These are phyloP conservation scores for Colletotrichum sp. DNA, from an alignment of 2,329 filamentous ascomycete genomes.

Conservation along the genomic window DNA sequence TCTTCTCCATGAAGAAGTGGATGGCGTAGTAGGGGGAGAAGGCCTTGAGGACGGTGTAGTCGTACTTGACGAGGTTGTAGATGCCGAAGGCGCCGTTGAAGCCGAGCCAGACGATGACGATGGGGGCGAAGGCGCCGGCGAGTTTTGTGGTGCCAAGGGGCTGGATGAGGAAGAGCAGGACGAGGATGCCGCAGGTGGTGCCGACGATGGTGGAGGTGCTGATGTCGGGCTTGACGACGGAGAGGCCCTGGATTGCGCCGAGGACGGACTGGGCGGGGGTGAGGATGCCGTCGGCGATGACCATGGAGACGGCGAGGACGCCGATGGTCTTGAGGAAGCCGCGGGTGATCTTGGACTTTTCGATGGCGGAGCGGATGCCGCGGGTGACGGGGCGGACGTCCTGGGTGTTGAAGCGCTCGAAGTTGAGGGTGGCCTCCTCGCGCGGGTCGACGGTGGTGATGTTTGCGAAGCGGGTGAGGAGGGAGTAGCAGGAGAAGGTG, in stretches of 20 bases:
- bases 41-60: constrained; percentile 59
- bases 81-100: constrained; percentile 69
- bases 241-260: constrained; percentile 69
- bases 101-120: constrained; percentile 70
- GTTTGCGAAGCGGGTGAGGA: constrained; percentile 64
- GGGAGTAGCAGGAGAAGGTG: constrained; percentile 70
- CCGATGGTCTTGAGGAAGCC: constrained; percentile 64
- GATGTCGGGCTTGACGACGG: constrained; percentile 63
- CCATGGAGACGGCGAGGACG: constrained; percentile 70
- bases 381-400: constrained; percentile 59
- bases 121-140: constrained; percentile 66
- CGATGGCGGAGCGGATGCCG: constrained; percentile 60
- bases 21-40: constrained; percentile 66
- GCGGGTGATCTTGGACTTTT: constrained; percentile 58
- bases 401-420: constrained; percentile 62
- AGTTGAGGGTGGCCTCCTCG: constrained; percentile 57
- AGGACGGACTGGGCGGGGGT: constrained; percentile 75
- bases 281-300: constrained; percentile 69
- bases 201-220: constrained; percentile 64
- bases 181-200: constrained; percentile 66
- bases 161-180: constrained; percentile 68
- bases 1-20: constrained; percentile 63
- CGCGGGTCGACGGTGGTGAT: constrained; percentile 66
- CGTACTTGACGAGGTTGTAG: constrained; percentile 61
- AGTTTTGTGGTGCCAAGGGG: constrained; percentile 68